These are phyloP conservation scores for Sphaerobolus stellatus DNA, from an alignment of 1,284 basidiomycete genomes.

Conservation along the genomic window DNA sequence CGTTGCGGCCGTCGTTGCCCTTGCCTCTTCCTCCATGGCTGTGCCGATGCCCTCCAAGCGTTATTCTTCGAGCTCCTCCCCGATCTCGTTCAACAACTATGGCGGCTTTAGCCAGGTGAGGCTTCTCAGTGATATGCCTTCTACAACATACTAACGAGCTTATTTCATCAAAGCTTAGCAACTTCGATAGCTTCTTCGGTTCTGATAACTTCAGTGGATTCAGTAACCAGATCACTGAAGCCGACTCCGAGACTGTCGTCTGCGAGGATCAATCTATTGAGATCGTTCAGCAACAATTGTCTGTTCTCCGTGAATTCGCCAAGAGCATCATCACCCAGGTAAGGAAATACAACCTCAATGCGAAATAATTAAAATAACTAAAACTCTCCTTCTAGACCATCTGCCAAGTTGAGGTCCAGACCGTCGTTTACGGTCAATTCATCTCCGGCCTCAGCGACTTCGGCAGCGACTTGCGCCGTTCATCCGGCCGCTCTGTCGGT, in stretches of 20 bases:
- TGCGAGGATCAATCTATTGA: conserved; percentile 18
- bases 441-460: conserved; percentile 19
- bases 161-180: conserved; percentile 5
- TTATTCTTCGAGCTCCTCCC: neutral
- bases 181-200: conserved; percentile 25
- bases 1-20: conserved; percentile 13
- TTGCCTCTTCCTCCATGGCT: conserved; percentile 9
- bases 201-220: conserved; percentile 21
- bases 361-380: neutral
- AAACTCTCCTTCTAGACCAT: conserved; percentile 16
- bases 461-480: conserved; percentile 16
- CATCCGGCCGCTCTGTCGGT: conserved; percentile 10
- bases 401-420: conserved; percentile 25
- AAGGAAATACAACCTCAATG: no score
- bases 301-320: conserved; percentile 19
- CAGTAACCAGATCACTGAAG: conserved; percentile 15
- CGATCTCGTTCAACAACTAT: conserved; percentile 22
- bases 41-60: conserved; percentile 4
- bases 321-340: conserved; percentile 21
- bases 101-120: conserved; percentile 15
- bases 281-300: conserved; percentile 23
- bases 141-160: neutral
- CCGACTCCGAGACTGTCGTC: conserved; percentile 17
- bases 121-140: no score
- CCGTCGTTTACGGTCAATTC: conserved; percentile 20